A percentile compares a stretch with the other conserved stretches of the same genome.
Conservation (phyloP, 2,329 filamentous ascomycete species). For the Dryadomyces quercus-mongolicae region DNA sequence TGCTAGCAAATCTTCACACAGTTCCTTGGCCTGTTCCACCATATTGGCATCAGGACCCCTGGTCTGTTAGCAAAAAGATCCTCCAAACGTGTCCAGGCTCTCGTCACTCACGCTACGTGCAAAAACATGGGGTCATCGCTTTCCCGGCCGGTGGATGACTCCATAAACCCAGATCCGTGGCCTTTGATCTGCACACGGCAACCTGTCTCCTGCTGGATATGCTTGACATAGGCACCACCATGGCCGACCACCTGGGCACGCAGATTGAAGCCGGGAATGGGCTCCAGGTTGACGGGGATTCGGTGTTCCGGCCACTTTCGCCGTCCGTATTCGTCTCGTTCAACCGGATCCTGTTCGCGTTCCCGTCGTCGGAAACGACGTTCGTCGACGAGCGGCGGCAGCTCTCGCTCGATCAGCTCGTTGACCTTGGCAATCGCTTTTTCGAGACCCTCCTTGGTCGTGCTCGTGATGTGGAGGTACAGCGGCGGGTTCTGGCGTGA, state of each 20-base stretch:
- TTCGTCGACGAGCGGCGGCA: constrained; percentile 91
- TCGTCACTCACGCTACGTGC: constrained; percentile 68
- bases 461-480: constrained; percentile 92
- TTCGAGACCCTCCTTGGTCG: constrained; percentile 81
- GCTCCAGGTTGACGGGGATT: constrained; percentile 82
- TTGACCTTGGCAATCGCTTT: constrained; percentile 79
- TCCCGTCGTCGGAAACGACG: constrained; percentile 69
- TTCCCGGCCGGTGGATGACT: constrained; percentile 75
- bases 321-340: constrained; percentile 68
- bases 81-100: too few relatives aligned
- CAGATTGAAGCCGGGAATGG: constrained; percentile 87
- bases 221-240: constrained; percentile 91
- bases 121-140: constrained; percentile 96
- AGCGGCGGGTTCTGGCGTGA: constrained; percentile 68
- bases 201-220: constrained; percentile 89
- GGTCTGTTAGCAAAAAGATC: not conserved
- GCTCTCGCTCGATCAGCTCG: constrained; percentile 89
- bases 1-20: constrained; percentile 76
- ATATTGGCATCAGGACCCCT: constrained; percentile 80
- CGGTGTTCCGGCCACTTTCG: constrained; percentile 98
- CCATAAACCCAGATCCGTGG: constrained; percentile 86
- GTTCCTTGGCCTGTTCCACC: constrained; percentile 75
- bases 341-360: constrained; percentile 52
- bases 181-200: constrained; percentile 98
- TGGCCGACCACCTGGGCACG: constrained; percentile 93